Percentiles rank a stretch among this genome's conserved stretches.
Conservation (phyloP, 805 yeast species). For the Saturnispora hagleri region DNA sequence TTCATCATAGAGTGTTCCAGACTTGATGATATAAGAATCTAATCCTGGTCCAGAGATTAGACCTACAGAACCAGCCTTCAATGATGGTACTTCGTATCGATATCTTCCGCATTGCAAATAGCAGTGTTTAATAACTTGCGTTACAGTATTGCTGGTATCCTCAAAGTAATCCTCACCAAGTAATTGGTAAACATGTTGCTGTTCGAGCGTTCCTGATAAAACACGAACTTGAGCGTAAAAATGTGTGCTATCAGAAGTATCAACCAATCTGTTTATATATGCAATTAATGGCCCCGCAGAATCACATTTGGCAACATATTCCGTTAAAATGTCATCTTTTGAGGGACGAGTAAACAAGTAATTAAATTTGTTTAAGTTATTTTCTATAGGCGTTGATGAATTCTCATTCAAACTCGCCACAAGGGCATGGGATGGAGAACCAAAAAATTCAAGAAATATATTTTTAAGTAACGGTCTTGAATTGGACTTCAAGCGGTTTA, state of each 20-base stretch:
- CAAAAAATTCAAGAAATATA: slow-evolving; percentile 48
- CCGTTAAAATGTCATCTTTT: slow-evolving; percentile 10
- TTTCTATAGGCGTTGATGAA: slow-evolving; percentile 31
- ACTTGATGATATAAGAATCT: slow-evolving; percentile 44
- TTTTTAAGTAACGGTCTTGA: slow-evolving; percentile 48
- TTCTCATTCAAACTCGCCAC: slow-evolving; percentile 36
- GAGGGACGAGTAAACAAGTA: slow-evolving; percentile 17
- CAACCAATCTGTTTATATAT: slow-evolving; percentile 49
- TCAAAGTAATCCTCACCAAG: slow-evolving; percentile 50
- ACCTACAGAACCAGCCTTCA: slow-evolving; percentile 54
- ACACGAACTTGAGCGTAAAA: slow-evolving; percentile 56
- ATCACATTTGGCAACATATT: slow-evolving; percentile 26
- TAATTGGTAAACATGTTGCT: slow-evolving; percentile 40
- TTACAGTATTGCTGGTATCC: slow-evolving; percentile 31
- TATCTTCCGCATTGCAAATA: slow-evolving; percentile 66
- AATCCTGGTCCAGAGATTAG: slow-evolving; percentile 51
- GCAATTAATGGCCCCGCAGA: slow-evolving; percentile 39
- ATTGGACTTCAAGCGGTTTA: slow-evolving; percentile 39
- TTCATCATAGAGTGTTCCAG: slow-evolving; percentile 45
- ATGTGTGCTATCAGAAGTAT: slow-evolving; percentile 40
- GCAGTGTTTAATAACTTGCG: slow-evolving; percentile 33
- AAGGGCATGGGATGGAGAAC: slow-evolving; percentile 38
- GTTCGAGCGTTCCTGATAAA: slow-evolving; percentile 46
- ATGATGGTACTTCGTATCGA: slow-evolving; percentile 37
- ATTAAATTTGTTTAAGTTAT: slow-evolving; percentile 21